Conservation (phyloP, 176 grass and related monocot species). For the Melocanna baccifera region DNA sequence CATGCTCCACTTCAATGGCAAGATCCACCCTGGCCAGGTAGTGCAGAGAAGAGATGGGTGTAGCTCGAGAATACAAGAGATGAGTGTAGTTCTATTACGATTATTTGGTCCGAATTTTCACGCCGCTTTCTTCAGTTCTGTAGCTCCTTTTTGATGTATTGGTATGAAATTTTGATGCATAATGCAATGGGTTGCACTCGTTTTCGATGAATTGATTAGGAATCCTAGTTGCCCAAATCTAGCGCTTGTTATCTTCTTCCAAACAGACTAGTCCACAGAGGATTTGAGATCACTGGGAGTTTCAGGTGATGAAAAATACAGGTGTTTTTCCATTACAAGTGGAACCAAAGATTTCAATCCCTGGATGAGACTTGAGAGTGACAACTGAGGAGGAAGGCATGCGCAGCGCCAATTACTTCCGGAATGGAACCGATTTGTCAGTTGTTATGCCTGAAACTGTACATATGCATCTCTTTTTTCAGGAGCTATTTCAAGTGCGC, state of each 20-base stretch:
- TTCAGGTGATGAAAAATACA: too few species aligned
- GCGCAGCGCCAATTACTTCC: too few species aligned
- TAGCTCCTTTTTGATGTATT: too few species aligned
- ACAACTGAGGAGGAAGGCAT: too few species aligned
- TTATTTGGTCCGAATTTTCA: not conserved
- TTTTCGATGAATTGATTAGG: too few species aligned
- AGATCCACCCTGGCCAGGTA: not conserved
- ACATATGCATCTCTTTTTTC: not conserved
- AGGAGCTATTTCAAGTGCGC: conserved; percentile 22
- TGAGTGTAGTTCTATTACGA: not conserved
- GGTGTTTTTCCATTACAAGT: too few species aligned
- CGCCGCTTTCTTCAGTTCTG: not conserved
- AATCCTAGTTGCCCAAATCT: too few species aligned
- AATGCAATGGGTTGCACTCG: not conserved
- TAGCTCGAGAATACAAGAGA: not conserved
- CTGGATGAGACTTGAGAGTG: too few species aligned
- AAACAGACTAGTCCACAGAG: too few species aligned
- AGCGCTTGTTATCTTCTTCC: too few species aligned
- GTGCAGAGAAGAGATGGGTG: not conserved
- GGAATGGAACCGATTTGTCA: not conserved
- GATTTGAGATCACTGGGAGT: too few species aligned
- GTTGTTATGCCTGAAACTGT: not conserved
- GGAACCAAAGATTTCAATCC: too few species aligned
- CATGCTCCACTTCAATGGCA: not conserved
- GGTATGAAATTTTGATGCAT: not conserved